Evolutionary conservation across 148 eudicot genomes (phyloP).

Genomic region (Diospyros lotus): DNA sequence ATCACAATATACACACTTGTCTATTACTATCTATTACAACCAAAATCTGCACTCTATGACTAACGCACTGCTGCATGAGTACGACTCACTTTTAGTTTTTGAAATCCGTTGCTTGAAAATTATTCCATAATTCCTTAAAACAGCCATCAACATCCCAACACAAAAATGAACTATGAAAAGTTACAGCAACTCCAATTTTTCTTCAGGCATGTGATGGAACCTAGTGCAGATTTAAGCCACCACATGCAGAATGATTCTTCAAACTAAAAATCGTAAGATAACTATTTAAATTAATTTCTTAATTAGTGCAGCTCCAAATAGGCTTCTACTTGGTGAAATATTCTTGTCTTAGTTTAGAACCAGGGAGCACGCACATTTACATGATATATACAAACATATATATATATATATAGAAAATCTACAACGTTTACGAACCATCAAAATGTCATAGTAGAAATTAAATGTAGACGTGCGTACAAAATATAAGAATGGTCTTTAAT

Average conservation of each 20-base stretch:
- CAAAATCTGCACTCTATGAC: background rate
- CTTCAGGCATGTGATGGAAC: background rate
- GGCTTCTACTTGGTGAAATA: background rate
- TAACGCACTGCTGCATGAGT: background rate
- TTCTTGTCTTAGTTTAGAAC: background rate
- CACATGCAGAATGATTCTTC: background rate
- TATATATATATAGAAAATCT: too few relatives aligned
- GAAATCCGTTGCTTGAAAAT: background rate
- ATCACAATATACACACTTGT: background rate
- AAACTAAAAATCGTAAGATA: background rate
- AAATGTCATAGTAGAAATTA: too few relatives aligned
- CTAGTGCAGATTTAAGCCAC: background rate
- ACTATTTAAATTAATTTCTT: background rate
- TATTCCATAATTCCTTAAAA: background rate
- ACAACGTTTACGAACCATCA: too few relatives aligned
- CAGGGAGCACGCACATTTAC: background rate
- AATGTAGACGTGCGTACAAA: too few relatives aligned
- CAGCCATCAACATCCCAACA: too few relatives aligned
- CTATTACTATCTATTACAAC: background rate
- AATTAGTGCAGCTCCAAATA: background rate
- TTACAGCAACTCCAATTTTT: background rate
- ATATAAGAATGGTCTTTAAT: too few relatives aligned
- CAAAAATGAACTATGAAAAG: background rate
- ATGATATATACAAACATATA: too few relatives aligned
- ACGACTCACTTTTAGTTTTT: background rate